Conservation (phyloP, 2,329 filamentous ascomycete genomes). For the Westerdykella ornata region DNA sequence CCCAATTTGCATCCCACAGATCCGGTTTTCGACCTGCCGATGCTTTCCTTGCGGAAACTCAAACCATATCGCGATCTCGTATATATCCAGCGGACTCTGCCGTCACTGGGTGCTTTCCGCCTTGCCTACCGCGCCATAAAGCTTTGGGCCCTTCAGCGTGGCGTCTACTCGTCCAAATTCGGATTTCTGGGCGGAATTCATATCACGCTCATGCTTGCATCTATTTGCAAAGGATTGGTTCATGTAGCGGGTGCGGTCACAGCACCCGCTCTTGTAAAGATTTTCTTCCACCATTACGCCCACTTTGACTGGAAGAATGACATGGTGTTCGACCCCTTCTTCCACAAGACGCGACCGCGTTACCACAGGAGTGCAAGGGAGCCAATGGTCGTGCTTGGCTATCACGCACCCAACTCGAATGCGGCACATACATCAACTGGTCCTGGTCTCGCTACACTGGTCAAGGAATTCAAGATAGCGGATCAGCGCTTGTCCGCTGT, state of each 20-base stretch:
- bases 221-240: conserved; percentile 49
- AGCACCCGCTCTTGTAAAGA: conserved; percentile 48
- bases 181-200: conserved; percentile 61
- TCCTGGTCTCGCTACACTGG: conserved; percentile 48
- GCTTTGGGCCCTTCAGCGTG: conserved; percentile 55
- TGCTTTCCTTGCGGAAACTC: conserved; percentile 53
- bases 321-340: conserved; percentile 55
- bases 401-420: conserved; percentile 56
- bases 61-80: conserved; percentile 58
- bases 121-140: conserved; percentile 55
- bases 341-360: conserved; percentile 35
- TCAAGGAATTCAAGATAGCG: conserved; percentile 48
- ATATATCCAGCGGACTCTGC: conserved; percentile 55
- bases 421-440: conserved; percentile 50
- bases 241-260: conserved; percentile 32
- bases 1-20: conserved; percentile 45
- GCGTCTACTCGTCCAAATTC: conserved; percentile 59
- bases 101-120: conserved; percentile 53
- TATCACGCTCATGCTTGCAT: conserved; percentile 55
- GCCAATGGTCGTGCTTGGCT: conserved; percentile 57
- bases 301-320: conserved; percentile 53
- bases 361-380: conserved; percentile 54
- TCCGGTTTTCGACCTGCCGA: conserved; percentile 50
- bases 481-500: conserved; percentile 34
- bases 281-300: conserved; percentile 60